Evolutionary conservation across 2,329 filamentous ascomycete genomes (phyloP).

Genomic region (Immersiporthe knoxdaviesiana): DNA sequence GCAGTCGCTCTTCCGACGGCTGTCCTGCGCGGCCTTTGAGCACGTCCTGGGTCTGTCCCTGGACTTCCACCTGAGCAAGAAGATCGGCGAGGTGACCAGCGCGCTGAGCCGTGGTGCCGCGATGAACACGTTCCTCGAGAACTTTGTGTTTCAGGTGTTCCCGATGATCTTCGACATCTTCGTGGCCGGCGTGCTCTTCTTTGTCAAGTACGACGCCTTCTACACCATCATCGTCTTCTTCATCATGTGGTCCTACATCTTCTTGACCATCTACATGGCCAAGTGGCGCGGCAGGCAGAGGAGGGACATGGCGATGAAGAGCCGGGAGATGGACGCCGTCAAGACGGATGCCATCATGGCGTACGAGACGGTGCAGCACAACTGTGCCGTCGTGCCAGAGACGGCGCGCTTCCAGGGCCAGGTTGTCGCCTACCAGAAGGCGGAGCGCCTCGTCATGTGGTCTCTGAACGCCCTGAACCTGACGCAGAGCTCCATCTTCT

Average conservation of each 20-base stretch:
- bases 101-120: slow-evolving; percentile 52
- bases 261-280: slow-evolving; percentile 54
- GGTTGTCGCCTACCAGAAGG: slow-evolving; percentile 59
- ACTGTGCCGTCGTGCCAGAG: slow-evolving; percentile 63
- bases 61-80: slow-evolving; percentile 56
- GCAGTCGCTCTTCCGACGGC: slow-evolving; percentile 47
- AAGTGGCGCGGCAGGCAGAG: slow-evolving; percentile 49
- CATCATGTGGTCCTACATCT: slow-evolving; percentile 55
- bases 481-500: slow-evolving; percentile 66
- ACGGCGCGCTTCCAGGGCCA: slow-evolving; percentile 60
- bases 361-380: slow-evolving; percentile 65
- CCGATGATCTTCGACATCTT: slow-evolving; percentile 55
- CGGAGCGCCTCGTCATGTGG: slow-evolving; percentile 59
- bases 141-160: slow-evolving; percentile 52
- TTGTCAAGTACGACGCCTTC: slow-evolving; percentile 50
- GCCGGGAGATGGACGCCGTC: slow-evolving; percentile 52
- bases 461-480: slow-evolving; percentile 64
- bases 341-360: slow-evolving; percentile 54
- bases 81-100: slow-evolving; percentile 55
- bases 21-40: slow-evolving; percentile 51
- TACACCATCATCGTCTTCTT: slow-evolving; percentile 53
- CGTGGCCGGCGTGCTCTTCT: slow-evolving; percentile 52
- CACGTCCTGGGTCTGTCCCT: slow-evolving; percentile 51
- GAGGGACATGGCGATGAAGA: slow-evolving; percentile 48
- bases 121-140: slow-evolving; percentile 54